phyloP scores from a whole-genome alignment of 2,329 filamentous ascomycete species.

The Penicillium decumbens region DNA sequence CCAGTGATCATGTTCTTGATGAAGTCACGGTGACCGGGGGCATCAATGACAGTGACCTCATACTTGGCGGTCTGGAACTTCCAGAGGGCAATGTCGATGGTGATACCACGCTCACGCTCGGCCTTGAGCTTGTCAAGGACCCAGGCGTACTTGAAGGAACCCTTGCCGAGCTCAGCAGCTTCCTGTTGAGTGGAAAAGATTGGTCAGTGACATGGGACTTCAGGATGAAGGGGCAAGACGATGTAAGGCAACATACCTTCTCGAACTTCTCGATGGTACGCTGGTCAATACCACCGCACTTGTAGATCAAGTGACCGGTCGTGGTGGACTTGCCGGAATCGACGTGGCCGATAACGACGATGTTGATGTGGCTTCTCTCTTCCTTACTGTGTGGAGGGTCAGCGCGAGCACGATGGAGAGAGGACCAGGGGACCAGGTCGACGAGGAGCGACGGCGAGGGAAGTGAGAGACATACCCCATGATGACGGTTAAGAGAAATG shows the following conservation, averaged over 20 bases:
- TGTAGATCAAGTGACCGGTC: constrained; percentile 97
- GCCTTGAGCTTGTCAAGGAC: constrained; percentile 99
- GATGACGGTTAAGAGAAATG: constrained; percentile 45
- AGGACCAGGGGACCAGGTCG: not conserved
- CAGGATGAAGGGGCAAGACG: not conserved
- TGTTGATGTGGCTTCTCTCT: constrained; percentile 93
- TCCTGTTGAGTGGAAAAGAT: constrained; percentile 55
- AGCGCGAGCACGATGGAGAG: constrained; percentile 8
- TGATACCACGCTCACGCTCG: constrained; percentile 99
- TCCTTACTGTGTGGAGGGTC: constrained; percentile 65
- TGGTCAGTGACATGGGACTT: constrained; percentile 14
- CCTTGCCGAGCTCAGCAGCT: constrained; percentile 98
- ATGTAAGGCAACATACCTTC: constrained; percentile 65
- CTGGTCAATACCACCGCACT: constrained; percentile 99
- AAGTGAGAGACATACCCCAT: constrained; percentile 52
- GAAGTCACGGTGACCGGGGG: constrained; percentile 99
- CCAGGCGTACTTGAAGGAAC: constrained; percentile 99
- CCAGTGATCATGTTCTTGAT: constrained; percentile 99
- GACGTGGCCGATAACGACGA: constrained; percentile 99
- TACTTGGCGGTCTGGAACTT: constrained; percentile 99
- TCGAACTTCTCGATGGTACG: constrained; percentile 99
- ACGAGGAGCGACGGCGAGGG: not conserved
- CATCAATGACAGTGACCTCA: constrained; percentile 97
- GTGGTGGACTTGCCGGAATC: constrained; percentile 99
- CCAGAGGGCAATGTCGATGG: constrained; percentile 99